Base-by-base conservation (phyloP, 257 asterid genomes). In the Solanum paucissectum region DNA sequence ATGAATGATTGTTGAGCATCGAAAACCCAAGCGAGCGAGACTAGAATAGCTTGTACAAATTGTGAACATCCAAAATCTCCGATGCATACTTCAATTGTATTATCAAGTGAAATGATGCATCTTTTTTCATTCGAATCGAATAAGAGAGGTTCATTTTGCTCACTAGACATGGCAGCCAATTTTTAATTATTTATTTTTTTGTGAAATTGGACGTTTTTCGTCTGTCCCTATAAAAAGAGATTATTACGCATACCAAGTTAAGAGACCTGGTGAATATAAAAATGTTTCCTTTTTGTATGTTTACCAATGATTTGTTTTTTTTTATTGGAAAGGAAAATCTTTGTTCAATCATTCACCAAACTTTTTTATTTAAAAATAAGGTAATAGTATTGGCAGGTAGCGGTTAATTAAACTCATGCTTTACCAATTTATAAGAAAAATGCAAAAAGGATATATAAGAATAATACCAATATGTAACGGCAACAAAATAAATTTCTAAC, bases 1-100 rank as follows among this genome's bases (percentile, higher is more conserved):
- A 95, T 91, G 93, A 95, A 95, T 23, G 92, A 86, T 64, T 91
- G 96, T 68, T 95, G 98, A 0, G 96, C 98, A 36, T 95, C 98
- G 88, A 95, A 94, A 79, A 91, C 76, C 95, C 98, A 95, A 1
- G 98, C 93, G 3, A 95, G 72, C 2, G 98, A 93, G 4, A 93
- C 91, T 4, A 94, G 89, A 37, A 89, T 79, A 73, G 91, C 90
- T 76, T 93, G 98, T 27, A 95, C 38, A 33, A 93, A 86, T 13
- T 92, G 94, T 2, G 87, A 86, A 95, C 98, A 92, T 23, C 94
- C 92, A 3, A 95, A 92, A 9, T 91, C 91, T 9, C 98, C 96
- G n/a, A 95, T 92, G 93, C 93, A 95, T 44, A 77, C 86, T 76
- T 95, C 98, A 33, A 95, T 93, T 3, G 91, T 91, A 79, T 91